Evolutionary conservation across 139 green algal species (phyloP), one percentile per base, ranked within the genome.

Genomic region (Closterium sp.): DNA sequence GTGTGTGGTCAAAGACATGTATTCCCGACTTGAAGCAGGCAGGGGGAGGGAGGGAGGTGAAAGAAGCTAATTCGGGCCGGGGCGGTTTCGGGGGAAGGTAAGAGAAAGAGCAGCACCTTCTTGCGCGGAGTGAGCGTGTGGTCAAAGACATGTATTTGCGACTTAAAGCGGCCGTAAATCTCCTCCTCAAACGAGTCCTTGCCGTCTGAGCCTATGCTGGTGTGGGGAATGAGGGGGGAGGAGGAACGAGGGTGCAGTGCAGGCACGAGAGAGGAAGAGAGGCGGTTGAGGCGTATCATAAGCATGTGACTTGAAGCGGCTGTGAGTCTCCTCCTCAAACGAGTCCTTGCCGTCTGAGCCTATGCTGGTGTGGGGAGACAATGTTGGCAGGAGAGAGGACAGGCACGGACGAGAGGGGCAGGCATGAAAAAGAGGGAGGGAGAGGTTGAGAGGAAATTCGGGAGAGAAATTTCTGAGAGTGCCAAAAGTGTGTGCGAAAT

Each of bases 141-240:
- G 87, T 89, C 87, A n/a, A 89, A 89, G 27, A 89, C 87, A 31
- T 89, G 87, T 31, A 89, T 89, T 28, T 73, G 28, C 13, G 87
- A 34, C 31, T 29, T 29, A 9, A 31, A 45, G 31, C 31, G 87
- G 87, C 31, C 21, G 87, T 70, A 89, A 19, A 89, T 30, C 29
- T 45, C 87, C 29, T 42, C 29, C 87, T 89, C 87, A 13, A 62
- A 89, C 13, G 31, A 45, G 31, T 70, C 87, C 87, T 29, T n/a
- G 31, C 31, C 31, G 28, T 42, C 22, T 31, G 87, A 89, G 6
- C 87, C 87, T 30, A 89, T 89, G 87, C 87, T 89, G 85, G 3
- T 17, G 24, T 28, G 17, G 73, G 73, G 6, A 86, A 9, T n/a
- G n/a, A n/a, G n/a, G n/a, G n/a, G n/a, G n/a, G n/a, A n/a, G n/a